These are phyloP conservation scores for Schizochytrium sp. DNA, from an alignment of 108 stramenopile genomes.

Conservation along the genomic window DNA sequence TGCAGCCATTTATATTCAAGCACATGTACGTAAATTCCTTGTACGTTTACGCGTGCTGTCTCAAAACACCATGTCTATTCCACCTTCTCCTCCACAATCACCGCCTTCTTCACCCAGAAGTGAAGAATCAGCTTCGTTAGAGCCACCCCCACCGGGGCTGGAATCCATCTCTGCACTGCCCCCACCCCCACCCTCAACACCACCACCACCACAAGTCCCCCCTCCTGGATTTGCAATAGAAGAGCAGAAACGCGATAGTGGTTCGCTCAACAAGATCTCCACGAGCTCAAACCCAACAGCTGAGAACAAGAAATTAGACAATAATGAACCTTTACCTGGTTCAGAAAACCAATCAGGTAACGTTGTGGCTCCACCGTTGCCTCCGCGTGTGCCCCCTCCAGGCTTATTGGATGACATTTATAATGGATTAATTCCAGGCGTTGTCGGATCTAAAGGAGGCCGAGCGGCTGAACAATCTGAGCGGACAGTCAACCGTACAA, in stretches of 20 bases:
- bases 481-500: not conserved
- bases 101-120: not conserved
- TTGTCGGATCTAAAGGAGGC: not conserved
- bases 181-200: not conserved
- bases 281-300: not conserved
- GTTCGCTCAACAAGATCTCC: not conserved
- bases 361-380: too few relatives aligned
- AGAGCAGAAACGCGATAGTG: not conserved
- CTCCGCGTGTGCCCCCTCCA: too few relatives aligned
- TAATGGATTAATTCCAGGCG: not conserved
- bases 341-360: too few relatives aligned
- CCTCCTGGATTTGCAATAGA: not conserved
- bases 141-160: constrained; percentile 7
- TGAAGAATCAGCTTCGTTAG: not conserved
- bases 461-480: not conserved
- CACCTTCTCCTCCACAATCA: not conserved
- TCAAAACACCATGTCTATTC: not conserved
- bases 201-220: not conserved
- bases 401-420: too few relatives aligned
- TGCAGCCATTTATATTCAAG: constrained; percentile 43
- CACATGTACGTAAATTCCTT: not conserved
- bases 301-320: not conserved
- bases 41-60: not conserved
- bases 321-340: too few relatives aligned
- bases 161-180: not conserved